Conservation (phyloP, 495 filamentous ascomycete genomes). For the Aspergillus biplanus region DNA sequence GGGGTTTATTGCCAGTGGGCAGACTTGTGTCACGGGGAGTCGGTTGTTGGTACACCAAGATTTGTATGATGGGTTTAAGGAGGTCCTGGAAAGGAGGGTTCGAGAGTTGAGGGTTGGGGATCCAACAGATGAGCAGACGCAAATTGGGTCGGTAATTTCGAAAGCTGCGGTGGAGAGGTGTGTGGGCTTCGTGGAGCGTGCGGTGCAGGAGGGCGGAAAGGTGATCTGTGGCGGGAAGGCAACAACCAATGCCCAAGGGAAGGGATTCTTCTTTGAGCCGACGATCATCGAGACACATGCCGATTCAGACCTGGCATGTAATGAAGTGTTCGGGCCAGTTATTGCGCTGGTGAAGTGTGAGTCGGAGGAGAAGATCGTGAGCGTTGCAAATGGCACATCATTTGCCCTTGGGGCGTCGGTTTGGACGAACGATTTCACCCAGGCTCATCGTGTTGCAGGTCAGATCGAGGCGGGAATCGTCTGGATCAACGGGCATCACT, state of each 20-base stretch:
- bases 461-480: slow-evolving; percentile 62
- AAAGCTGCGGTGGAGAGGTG: slow-evolving; percentile 39
- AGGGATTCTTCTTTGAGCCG: slow-evolving; percentile 62
- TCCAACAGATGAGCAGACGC: slow-evolving; percentile 46
- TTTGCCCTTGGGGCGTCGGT: slow-evolving; percentile 58
- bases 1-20: slow-evolving; percentile 62
- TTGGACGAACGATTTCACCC: slow-evolving; percentile 61
- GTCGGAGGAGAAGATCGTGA: slow-evolving; percentile 51
- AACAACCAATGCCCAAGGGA: slow-evolving; percentile 37
- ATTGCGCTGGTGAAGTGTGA: slow-evolving; percentile 51
- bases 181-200: slow-evolving; percentile 38
- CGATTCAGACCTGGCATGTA: slow-evolving; percentile 36
- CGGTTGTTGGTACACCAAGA: slow-evolving; percentile 57
- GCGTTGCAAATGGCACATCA: slow-evolving; percentile 52
- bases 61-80: slow-evolving; percentile 45
- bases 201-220: slow-evolving; percentile 33
- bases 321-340: slow-evolving; percentile 57
- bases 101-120: slow-evolving; percentile 52
- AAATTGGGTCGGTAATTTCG: slow-evolving; percentile 51
- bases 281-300: slow-evolving; percentile 50
- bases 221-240: slow-evolving; percentile 39
- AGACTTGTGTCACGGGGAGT: slow-evolving; percentile 65
- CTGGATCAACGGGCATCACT: slow-evolving; percentile 66
- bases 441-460: slow-evolving; percentile 59
- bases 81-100: slow-evolving; percentile 38